Evolutionary conservation across 805 yeast species (phyloP), one percentile per base, ranked within the genome.

Genomic region (Candida sithepensis): DNA sequence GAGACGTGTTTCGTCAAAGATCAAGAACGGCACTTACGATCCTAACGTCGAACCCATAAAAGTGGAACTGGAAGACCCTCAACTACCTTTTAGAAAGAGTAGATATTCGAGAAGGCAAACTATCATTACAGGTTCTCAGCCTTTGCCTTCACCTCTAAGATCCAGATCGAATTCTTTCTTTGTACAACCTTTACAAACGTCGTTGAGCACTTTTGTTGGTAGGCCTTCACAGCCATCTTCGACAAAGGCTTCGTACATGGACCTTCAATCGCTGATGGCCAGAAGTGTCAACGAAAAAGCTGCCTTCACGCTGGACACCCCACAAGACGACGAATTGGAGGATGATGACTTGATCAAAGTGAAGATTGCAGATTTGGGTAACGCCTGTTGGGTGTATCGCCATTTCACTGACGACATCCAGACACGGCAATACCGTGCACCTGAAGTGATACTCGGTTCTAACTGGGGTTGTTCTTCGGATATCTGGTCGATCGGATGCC

Each of bases 391-490:
- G 82, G 73, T 77, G 4, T 77, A 81, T 60, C 79, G 79, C 43
- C 97, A 90, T 63, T 88, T 85, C 66, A 87, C 96, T 4, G 81
- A 88, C 64, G 91, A 88, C 53, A 88, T 90, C 51, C 97, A 90
- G 67, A 90, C 97, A 1, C 75, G 97, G 41, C 97, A 90, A 64
- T 90, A 90, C 65, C 74, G 99, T 40, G 80, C 97, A 0, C 98
- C 98, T 1, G 99, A 92, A 60, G 87, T 85, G 4, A 66, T 87
- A 14, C 58, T 86, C 18, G 94, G 96, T 0, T 78, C 86, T 9
- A 74, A 79, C 28, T 94, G 99, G 99, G 99, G 99, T 1, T 90
- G 96, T 44, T 82, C 92, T 46, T 84, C 95, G 1, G 99, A 94
- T 67, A 77, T 92, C 42, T 94, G 99, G 99, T 87, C 96, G n/a